Percentiles rank a stretch among this genome's conserved stretches.
These are phyloP conservation scores for Microdochium nivale DNA, from an alignment of 2,329 filamentous ascomycete genomes.

Conservation along the genomic window DNA sequence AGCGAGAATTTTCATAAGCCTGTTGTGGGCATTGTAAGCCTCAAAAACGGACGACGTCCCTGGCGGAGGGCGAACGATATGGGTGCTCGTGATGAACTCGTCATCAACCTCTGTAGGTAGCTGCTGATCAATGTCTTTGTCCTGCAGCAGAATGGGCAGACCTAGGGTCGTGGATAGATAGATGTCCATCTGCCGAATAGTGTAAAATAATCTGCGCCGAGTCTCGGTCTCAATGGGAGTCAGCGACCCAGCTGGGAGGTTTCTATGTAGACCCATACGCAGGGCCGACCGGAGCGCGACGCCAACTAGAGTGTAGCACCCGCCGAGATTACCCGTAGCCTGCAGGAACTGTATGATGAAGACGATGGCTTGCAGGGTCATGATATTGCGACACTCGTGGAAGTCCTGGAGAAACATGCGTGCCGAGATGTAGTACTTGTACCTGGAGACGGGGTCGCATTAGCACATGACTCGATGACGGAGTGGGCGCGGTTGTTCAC, in stretches of 20 bases:
- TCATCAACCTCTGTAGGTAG: slow-evolving; percentile 55
- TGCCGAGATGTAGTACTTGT: slow-evolving; percentile 62
- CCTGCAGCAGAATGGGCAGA: slow-evolving; percentile 49
- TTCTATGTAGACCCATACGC: slow-evolving; percentile 65
- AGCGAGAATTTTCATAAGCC: slow-evolving; percentile 47
- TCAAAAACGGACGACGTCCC: slow-evolving; percentile 47
- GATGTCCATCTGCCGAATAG: slow-evolving; percentile 57
- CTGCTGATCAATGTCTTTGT: slow-evolving; percentile 55
- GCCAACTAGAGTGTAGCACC: slow-evolving; percentile 68
- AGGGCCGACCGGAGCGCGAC: slow-evolving; percentile 64
- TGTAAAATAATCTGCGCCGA: slow-evolving; percentile 54
- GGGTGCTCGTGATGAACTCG: slow-evolving; percentile 49
- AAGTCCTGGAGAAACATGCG: slow-evolving; percentile 54
- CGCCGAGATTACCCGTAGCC: slow-evolving; percentile 64
- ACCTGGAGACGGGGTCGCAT: slow-evolving; percentile 39
- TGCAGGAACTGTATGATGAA: slow-evolving; percentile 74
- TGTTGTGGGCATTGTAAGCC: slow-evolving; percentile 53
- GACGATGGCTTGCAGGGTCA: slow-evolving; percentile 60
- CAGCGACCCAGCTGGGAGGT: slow-evolving; percentile 52
- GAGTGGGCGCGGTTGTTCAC: no score
- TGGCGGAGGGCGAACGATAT: slow-evolving; percentile 40
- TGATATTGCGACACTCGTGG: slow-evolving; percentile 60
- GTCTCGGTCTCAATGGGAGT: slow-evolving; percentile 51
- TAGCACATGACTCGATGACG: no score
- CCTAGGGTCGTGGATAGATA: slow-evolving; percentile 57